These are phyloP conservation scores for Solanum corneliomulleri DNA, from an alignment of 257 asterid species.

Conservation along the genomic window DNA sequence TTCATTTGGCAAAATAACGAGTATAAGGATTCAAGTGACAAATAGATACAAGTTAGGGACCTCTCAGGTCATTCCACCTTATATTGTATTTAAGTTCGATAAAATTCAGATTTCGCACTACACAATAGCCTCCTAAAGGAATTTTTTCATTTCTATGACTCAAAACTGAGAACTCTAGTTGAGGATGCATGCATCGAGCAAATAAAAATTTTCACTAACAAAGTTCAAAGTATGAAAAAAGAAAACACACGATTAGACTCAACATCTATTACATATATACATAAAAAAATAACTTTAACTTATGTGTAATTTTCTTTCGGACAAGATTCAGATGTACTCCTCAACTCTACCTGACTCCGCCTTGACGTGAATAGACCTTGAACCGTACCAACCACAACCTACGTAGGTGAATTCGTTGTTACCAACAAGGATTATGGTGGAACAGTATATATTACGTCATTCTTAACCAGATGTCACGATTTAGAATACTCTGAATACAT, in stretches of 20 bases:
- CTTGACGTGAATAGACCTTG: neutral
- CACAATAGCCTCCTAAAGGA: too few species aligned
- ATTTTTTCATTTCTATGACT: neutral
- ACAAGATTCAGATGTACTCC: neutral
- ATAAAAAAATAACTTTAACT: too few species aligned
- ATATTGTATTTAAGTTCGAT: too few species aligned
- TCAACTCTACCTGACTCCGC: neutral
- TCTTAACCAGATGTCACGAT: too few species aligned
- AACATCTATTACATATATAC: too few species aligned
- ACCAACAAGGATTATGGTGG: neutral
- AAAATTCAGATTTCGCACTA: too few species aligned
- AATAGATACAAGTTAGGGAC: too few species aligned
- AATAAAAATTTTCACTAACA: neutral
- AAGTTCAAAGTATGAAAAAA: neutral
- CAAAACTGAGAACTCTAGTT: neutral
- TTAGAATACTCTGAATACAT: too few species aligned
- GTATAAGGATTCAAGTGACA: too few species aligned
- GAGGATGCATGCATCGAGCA: neutral
- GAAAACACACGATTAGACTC: neutral
- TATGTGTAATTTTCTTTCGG: neutral
- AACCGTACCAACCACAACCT: neutral
- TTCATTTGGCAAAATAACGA: too few species aligned
- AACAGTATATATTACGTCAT: too few species aligned
- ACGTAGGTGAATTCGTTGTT: neutral
- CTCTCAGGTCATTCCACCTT: too few species aligned